phyloP scores from a whole-genome alignment of 306 rosid genomes.

The Prunus fruticosa region DNA sequence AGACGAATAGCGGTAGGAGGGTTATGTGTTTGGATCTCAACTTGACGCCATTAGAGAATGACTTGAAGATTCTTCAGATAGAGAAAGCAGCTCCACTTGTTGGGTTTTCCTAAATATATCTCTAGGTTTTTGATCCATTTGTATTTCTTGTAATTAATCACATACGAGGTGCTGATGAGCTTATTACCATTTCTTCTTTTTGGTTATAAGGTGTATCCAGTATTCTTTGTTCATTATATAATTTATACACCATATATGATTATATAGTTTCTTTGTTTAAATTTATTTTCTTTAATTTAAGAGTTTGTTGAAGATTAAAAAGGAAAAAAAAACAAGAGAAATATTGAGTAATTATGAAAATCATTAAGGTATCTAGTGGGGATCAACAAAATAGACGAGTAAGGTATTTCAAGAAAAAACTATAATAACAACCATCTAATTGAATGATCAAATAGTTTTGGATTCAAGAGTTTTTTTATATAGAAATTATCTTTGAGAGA shows the following conservation, averaged over 20 bases:
- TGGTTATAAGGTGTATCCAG: background rate
- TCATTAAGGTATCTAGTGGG: too few relatives aligned
- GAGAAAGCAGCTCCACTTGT: conserved; percentile 46
- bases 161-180: conserved; percentile 1
- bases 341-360: background rate
- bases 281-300: background rate
- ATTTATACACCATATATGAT: background rate
- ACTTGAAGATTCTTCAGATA: conserved; percentile 61
- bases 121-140: background rate
- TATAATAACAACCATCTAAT: too few relatives aligned
- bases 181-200: background rate
- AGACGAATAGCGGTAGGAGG: conserved; percentile 28
- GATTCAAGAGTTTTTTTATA: too few relatives aligned
- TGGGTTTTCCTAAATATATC: conserved; percentile 38
- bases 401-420: too few relatives aligned
- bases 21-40: conserved; percentile 75
- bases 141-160: conserved; percentile 10
- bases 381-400: too few relatives aligned
- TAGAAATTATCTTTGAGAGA: too few relatives aligned
- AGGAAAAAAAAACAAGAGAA: background rate
- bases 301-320: background rate
- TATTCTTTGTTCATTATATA: background rate
- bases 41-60: conserved; percentile 89
- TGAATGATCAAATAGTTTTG: too few relatives aligned
- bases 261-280: background rate